Conservation (phyloP, 306 rosid species). For the Lithocarpus polystachyus region DNA sequence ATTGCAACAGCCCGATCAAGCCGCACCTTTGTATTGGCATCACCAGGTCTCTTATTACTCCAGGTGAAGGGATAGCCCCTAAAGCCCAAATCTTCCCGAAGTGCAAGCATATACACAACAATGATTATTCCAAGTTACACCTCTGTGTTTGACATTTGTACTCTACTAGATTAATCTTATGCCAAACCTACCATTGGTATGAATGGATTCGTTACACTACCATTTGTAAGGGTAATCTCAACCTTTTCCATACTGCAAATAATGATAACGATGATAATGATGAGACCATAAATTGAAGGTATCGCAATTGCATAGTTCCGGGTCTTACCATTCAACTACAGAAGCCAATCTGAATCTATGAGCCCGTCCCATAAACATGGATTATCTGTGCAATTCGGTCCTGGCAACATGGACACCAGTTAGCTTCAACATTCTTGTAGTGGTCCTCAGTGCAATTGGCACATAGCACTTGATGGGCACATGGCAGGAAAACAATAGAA, state of each 20-base stretch:
- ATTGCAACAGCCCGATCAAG: too few relatives aligned
- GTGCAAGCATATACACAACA: not conserved
- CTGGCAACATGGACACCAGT: not conserved
- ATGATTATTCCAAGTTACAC: not conserved
- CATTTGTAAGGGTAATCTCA: not conserved
- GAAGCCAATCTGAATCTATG: not conserved
- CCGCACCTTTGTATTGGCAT: too few relatives aligned
- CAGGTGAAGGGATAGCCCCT: too few relatives aligned
- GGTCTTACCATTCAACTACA: not conserved
- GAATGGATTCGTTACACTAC: not conserved
- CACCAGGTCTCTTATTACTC: too few relatives aligned
- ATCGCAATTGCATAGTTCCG: not conserved
- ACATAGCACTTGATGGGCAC: constrained; percentile 16
- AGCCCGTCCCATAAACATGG: not conserved
- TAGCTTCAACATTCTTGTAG: not conserved
- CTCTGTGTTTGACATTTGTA: not conserved
- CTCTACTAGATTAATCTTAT: not conserved
- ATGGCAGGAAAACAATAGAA: constrained; percentile 2
- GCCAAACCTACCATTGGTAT: not conserved
- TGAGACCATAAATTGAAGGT: not conserved
- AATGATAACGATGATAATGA: not conserved
- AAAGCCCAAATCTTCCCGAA: not conserved
- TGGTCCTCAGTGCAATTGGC: not conserved
- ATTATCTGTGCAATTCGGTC: not conserved
- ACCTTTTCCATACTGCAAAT: not conserved